phyloP scores from a whole-genome alignment of 1,284 basidiomycete genomes.

The Porogramme epimiltina region DNA sequence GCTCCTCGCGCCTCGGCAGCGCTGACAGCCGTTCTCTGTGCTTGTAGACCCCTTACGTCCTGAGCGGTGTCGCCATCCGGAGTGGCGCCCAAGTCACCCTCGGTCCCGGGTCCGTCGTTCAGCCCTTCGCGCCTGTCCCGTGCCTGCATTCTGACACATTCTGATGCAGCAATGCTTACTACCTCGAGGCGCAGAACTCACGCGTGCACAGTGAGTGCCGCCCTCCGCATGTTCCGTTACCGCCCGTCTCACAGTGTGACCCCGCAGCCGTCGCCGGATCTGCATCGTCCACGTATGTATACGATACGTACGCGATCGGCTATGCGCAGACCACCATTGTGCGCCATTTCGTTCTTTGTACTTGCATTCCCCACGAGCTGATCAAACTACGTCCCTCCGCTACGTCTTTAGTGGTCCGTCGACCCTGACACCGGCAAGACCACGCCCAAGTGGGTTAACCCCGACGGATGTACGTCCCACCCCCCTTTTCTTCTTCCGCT shows the following conservation, averaged over 20 bases:
- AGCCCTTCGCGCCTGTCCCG: background rate
- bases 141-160: background rate
- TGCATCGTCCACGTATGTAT: constrained; percentile 14
- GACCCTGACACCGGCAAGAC: constrained; percentile 11
- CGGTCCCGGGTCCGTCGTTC: constrained; percentile 14
- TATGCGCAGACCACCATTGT: constrained; percentile 23
- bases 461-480: constrained; percentile 19
- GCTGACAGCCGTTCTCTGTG: background rate
- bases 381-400: background rate
- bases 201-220: constrained; percentile 15
- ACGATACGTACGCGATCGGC: constrained; percentile 20
- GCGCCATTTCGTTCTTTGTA: background rate
- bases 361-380: background rate
- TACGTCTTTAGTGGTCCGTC: constrained; percentile 7
- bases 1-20: background rate
- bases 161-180: constrained; percentile 7
- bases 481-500: background rate
- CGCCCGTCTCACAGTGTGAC: no score
- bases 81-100: constrained; percentile 14
- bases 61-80: constrained; percentile 19
- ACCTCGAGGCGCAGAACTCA: constrained; percentile 13
- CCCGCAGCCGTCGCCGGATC: constrained; percentile 14
- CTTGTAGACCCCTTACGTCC: constrained; percentile 10
- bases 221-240: no score
- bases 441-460: constrained; percentile 21